phyloP scores from a whole-genome alignment of 1,284 basidiomycete species.

The Ustilago esculenta region DNA sequence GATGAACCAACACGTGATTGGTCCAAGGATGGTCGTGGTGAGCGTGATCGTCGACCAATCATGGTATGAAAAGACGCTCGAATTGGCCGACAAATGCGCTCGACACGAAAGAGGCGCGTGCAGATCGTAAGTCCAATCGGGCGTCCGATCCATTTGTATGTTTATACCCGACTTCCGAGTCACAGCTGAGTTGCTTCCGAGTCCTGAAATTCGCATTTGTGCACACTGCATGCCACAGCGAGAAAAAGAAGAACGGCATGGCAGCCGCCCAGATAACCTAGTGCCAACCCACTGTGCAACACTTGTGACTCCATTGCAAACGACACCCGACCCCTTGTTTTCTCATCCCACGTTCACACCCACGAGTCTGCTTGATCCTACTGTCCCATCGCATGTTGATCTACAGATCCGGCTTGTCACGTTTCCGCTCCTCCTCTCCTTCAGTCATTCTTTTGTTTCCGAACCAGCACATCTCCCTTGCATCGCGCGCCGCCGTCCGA shows the following conservation, averaged over 20 bases:
- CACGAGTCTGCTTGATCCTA: neutral
- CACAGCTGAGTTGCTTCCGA: too few species aligned
- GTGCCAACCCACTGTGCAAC: slow-evolving; percentile 9
- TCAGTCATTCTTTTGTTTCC: slow-evolving; percentile 4
- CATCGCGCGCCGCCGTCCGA: neutral
- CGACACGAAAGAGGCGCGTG: slow-evolving; percentile 17
- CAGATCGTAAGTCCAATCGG: neutral
- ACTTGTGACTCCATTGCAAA: neutral
- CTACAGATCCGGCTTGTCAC: slow-evolving; percentile 8
- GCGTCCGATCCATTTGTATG: neutral
- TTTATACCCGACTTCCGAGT: slow-evolving; percentile 30
- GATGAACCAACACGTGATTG: slow-evolving; percentile 6
- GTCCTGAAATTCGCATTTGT: too few species aligned
- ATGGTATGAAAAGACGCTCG: neutral
- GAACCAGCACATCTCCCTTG: neutral
- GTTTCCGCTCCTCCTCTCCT: slow-evolving; percentile 10
- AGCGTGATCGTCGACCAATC: slow-evolving; percentile 8
- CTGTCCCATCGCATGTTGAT: slow-evolving; percentile 30
- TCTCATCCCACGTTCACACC: neutral
- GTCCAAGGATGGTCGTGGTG: neutral
- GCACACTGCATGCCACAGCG: slow-evolving; percentile 10
- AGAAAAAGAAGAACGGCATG: neutral
- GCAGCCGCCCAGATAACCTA: neutral
- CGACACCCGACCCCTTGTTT: neutral
- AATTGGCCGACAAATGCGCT: neutral